Base-by-base conservation (phyloP, 371 early-diverging fungal genomes). In the Mortierella sp. region DNA sequence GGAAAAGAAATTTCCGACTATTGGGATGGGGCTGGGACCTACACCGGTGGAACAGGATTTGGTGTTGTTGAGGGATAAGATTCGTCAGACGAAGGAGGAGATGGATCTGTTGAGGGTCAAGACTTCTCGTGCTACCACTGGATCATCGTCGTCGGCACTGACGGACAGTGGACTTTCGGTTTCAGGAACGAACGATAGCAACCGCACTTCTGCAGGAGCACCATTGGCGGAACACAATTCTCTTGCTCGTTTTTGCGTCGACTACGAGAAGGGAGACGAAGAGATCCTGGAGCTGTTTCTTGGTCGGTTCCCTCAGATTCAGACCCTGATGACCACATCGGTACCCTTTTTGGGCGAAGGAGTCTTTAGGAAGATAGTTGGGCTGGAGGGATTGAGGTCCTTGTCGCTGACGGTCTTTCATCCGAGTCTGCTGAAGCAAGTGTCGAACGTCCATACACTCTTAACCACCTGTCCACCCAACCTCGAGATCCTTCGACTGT, bases 401-500 rank as follows among this genome's bases (percentile, higher is more conserved):
- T 21, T 65, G 7, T 65, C 65, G 7, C 9, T 65, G 21, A 65
- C 65, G 8, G 34, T 65, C 16, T 65, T 38, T 19, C 34, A 38
- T 31, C 19, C 65, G 24, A 38, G 9, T 8, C 21, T 38, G 34
- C 8, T 21, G 1, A 8, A 14, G 8, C 65, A 65, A 8, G 65
- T 65, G 34, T 38, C 65, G 10, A 31, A 65, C 10, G 21, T 65
- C 31, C 65, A 65, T 24, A 65, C 65, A 7, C 65, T 65, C 10
- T 65, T 65, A 19, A 65, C 16, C 24, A 38, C 38, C 38, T 65
- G 38, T 24, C 65, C 65, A 0, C 65, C 65, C 24, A 65, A 65
- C 24, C 65, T 65, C 3, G 65, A 65, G 24, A 65, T 65, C 24
- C 65, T 65, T 65, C 65, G 65, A 38, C 65, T 65, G 14, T 65